These are phyloP conservation scores for Ophiostoma sp. DNA, from an alignment of 2,329 filamentous ascomycete species.

Conservation along the genomic window DNA sequence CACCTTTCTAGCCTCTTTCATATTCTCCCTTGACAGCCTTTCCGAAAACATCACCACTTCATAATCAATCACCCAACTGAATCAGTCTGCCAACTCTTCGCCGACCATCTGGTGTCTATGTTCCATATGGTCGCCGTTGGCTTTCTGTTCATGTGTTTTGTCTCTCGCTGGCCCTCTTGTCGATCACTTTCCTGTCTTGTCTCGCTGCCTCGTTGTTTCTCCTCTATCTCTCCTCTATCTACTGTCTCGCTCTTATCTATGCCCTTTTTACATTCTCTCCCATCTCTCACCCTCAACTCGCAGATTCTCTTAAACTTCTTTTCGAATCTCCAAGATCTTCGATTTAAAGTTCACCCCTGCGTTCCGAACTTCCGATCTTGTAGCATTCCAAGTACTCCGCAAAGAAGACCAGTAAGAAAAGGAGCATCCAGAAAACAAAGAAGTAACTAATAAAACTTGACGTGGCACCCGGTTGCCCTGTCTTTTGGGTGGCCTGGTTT, in stretches of 20 bases:
- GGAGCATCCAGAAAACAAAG: background rate
- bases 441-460: background rate
- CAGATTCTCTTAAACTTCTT: too few species aligned
- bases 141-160: background rate
- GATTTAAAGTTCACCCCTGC: background rate
- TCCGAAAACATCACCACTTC: too few species aligned
- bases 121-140: slow-evolving; percentile 3
- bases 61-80: background rate
- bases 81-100: background rate
- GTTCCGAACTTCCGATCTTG: background rate
- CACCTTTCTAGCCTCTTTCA: too few species aligned
- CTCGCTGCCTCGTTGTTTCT: slow-evolving; percentile 5
- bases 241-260: background rate
- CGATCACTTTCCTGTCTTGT: background rate
- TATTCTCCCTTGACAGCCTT: background rate
- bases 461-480: background rate
- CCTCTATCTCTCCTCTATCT: background rate
- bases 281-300: background rate
- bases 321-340: background rate
- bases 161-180: background rate
- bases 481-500: background rate
- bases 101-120: background rate
- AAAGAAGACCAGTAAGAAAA: background rate
- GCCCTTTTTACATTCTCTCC: background rate
- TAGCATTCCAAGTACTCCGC: background rate